Conservation (phyloP, 257 asterid species). For the Solanum tacnaense region DNA sequence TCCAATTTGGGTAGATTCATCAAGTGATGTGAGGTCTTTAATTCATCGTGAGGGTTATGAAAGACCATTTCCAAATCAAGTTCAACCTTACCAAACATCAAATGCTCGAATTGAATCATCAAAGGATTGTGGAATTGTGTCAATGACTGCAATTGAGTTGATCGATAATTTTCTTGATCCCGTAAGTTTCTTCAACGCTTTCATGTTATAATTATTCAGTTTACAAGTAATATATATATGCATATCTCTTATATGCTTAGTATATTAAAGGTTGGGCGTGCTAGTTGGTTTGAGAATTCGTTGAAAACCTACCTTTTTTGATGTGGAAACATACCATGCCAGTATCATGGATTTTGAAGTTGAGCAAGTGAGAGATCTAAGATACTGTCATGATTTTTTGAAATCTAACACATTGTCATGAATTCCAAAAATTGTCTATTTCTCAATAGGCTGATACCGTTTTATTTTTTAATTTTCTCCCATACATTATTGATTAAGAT, state of each 20-base stretch:
- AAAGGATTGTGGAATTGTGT: constrained; percentile 44
- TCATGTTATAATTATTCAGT: background rate
- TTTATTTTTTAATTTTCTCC: background rate
- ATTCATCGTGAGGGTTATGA: constrained; percentile 43
- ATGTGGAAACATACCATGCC: background rate
- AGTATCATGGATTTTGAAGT: background rate
- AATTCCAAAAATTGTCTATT: background rate
- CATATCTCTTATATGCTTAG: background rate
- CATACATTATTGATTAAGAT: background rate
- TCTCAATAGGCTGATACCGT: background rate
- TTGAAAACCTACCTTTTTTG: background rate
- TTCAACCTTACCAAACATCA: constrained; percentile 15
- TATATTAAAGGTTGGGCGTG: background rate
- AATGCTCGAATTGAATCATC: constrained; percentile 60
- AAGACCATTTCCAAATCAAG: constrained; percentile 32
- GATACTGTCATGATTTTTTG: background rate
- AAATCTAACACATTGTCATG: background rate
- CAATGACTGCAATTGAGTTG: constrained; percentile 36
- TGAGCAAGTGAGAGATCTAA: background rate
- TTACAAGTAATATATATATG: background rate
- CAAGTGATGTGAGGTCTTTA: constrained; percentile 24
- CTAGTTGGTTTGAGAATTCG: background rate
- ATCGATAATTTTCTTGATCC: constrained; percentile 47
- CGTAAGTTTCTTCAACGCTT: constrained; percentile 15
- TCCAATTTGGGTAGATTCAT: constrained; percentile 47